Conservation (phyloP, 2,329 filamentous ascomycete species). For the Hirsutella minnesotensis region DNA sequence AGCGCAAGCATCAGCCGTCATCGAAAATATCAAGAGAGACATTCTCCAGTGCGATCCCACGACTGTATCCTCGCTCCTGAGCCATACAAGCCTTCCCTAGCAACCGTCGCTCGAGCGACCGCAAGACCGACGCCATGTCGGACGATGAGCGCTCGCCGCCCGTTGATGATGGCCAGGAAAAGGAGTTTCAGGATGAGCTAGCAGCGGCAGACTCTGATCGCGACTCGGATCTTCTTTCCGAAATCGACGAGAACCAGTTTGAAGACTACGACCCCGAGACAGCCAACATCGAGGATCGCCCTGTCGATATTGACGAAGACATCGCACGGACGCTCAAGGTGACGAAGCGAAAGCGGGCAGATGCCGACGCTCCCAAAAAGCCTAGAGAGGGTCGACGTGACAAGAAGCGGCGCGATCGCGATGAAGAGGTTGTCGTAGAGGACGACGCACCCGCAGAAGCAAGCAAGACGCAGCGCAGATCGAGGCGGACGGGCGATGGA, state of each 20-base stretch:
- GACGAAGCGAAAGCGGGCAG: slow-evolving; percentile 52
- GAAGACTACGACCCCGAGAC: slow-evolving; percentile 56
- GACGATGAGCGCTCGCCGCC: slow-evolving; percentile 29
- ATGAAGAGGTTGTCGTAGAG: slow-evolving; percentile 35
- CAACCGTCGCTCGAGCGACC: not conserved
- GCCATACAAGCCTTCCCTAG: not conserved
- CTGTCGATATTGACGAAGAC: slow-evolving; percentile 57
- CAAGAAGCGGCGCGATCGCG: slow-evolving; percentile 45
- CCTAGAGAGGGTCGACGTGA: slow-evolving; percentile 62
- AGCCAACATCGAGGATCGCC: slow-evolving; percentile 50
- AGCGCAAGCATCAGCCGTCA: too few relatives aligned
- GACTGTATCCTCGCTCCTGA: too few relatives aligned
- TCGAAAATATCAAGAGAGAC: too few relatives aligned
- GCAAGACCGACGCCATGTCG: slow-evolving; percentile 24
- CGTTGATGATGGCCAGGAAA: slow-evolving; percentile 29
- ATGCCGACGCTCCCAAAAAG: slow-evolving; percentile 56
- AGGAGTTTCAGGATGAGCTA: slow-evolving; percentile 27
- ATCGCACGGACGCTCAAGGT: slow-evolving; percentile 52
- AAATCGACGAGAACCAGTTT: slow-evolving; percentile 59
- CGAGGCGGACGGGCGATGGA: slow-evolving; percentile 32
- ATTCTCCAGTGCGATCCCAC: too few relatives aligned
- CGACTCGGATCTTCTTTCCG: slow-evolving; percentile 50
- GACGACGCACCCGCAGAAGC: slow-evolving; percentile 34
- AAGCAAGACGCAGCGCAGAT: slow-evolving; percentile 32
- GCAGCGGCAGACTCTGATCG: slow-evolving; percentile 36